A percentile compares a stretch with the other conserved stretches of the same genome.
These are phyloP conservation scores for Saccharomyces mikatae DNA, from an alignment of 805 yeast species.

Conservation along the genomic window DNA sequence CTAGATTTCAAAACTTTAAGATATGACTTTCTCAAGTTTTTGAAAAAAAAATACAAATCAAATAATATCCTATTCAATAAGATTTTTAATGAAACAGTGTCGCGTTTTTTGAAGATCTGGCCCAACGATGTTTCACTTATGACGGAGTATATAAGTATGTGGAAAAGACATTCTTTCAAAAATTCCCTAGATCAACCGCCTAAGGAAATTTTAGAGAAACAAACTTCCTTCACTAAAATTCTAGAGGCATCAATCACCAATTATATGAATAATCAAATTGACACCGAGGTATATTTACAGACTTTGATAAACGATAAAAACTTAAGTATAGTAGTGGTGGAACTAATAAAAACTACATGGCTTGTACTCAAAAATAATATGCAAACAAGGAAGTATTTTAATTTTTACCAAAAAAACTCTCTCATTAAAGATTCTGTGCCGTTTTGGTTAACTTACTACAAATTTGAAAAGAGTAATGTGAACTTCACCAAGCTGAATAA, in stretches of 20 bases:
- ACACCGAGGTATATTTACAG: constrained; percentile 21
- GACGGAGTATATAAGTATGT: constrained; percentile 16
- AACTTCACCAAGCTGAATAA: constrained; percentile 40
- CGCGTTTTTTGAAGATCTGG: constrained; percentile 10
- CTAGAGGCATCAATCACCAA: constrained; percentile 18
- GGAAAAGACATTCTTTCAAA: constrained; percentile 18
- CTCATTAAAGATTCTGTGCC: constrained; percentile 34
- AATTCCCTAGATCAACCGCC: constrained; percentile 13
- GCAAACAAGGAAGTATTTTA: constrained; percentile 29
- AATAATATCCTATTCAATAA: constrained; percentile 8
- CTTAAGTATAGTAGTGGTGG: constrained; percentile 33
- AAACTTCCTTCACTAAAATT: constrained; percentile 16
- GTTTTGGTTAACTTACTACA: constrained; percentile 53
- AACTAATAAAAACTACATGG: constrained; percentile 30
- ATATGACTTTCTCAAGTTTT: constrained; percentile 11
- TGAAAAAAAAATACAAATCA: constrained; percentile 10
- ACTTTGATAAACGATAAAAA: constrained; percentile 36
- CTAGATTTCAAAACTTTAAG: constrained; percentile 14
- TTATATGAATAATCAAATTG: constrained; percentile 18
- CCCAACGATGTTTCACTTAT: constrained; percentile 14
- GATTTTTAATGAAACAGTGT: constrained; percentile 9
- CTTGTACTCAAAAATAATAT: constrained; percentile 23
- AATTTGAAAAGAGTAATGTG: constrained; percentile 40
- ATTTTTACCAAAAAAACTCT: constrained; percentile 19
- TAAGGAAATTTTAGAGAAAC: constrained; percentile 17